A percentile compares a stretch with the other conserved stretches of the same genome.
Conservation (phyloP, 129 eudicot species). For the Heracleum sosnowskyi region DNA sequence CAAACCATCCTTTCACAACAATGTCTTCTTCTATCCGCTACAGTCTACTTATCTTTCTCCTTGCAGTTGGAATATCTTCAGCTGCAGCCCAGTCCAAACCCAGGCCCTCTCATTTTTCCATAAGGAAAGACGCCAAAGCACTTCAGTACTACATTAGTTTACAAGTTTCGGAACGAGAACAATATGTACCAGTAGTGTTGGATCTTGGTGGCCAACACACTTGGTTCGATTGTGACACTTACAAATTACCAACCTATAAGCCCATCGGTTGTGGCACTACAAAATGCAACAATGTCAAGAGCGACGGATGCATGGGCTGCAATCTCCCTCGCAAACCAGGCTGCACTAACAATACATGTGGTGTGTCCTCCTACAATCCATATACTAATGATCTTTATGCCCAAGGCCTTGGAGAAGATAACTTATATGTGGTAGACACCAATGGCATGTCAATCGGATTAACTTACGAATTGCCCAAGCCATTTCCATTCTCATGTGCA, state of each 20-base stretch:
- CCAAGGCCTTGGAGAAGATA: not conserved
- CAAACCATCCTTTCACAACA: not conserved
- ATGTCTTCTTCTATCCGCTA: not conserved
- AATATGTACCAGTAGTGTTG: slow-evolving; percentile 14
- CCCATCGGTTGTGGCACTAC: slow-evolving; percentile 18
- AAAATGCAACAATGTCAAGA: slow-evolving; percentile 14
- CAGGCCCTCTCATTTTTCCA: slow-evolving; percentile 16
- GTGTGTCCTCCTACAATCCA: slow-evolving; percentile 20
- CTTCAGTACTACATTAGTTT: slow-evolving; percentile 26
- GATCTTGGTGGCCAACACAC: slow-evolving; percentile 27
- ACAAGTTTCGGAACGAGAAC: slow-evolving; percentile 6
- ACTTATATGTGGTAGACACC: not conserved
- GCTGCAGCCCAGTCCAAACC: not conserved
- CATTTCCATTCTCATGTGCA: not conserved
- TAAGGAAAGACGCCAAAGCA: slow-evolving; percentile 18
- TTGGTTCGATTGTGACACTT: slow-evolving; percentile 25
- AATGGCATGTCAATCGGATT: not conserved
- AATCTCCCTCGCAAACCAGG: slow-evolving; percentile 19
- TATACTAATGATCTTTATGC: not conserved
- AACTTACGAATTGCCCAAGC: not conserved
- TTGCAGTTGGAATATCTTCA: not conserved
- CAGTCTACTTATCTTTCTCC: not conserved
- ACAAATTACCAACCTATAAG: slow-evolving; percentile 22
- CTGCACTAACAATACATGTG: slow-evolving; percentile 41
- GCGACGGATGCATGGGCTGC: slow-evolving; percentile 24